Evolutionary conservation across 2,329 filamentous ascomycete genomes (phyloP).

Genomic region (Nemania bipapillata): DNA sequence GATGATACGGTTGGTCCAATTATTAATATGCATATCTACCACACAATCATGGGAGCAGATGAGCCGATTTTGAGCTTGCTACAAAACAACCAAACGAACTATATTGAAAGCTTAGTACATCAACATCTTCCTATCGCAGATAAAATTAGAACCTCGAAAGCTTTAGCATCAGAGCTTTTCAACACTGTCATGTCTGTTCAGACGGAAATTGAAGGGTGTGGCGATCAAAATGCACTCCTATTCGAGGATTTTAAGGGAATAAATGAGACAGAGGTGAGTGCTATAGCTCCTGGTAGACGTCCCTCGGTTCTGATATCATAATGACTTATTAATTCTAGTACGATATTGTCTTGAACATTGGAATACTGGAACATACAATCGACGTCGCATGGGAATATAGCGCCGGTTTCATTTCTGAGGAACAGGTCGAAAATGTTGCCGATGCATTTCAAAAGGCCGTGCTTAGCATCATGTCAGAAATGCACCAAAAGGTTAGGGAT

Average conservation of each 20-base stretch:
- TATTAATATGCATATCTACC: slow-evolving; percentile 27
- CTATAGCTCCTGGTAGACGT: not conserved
- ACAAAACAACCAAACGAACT: slow-evolving; percentile 1
- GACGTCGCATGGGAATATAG: slow-evolving; percentile 21
- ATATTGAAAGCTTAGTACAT: slow-evolving; percentile 18
- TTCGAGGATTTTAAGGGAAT: slow-evolving; percentile 5
- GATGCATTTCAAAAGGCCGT: slow-evolving; percentile 27
- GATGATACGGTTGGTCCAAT: slow-evolving; percentile 27
- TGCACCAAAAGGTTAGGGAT: not conserved
- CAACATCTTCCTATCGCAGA: slow-evolving; percentile 25
- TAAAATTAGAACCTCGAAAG: slow-evolving; percentile 7
- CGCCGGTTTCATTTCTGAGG: slow-evolving; percentile 17
- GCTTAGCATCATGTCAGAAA: slow-evolving; percentile 15
- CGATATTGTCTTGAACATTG: slow-evolving; percentile 20
- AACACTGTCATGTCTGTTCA: slow-evolving; percentile 31
- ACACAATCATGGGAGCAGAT: not conserved
- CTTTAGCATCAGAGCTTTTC: slow-evolving; percentile 9
- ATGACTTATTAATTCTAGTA: slow-evolving; percentile 20
- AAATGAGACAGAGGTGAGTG: slow-evolving; percentile 18
- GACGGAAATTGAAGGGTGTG: not conserved
- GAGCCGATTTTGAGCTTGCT: slow-evolving; percentile 12
- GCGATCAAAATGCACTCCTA: not conserved
- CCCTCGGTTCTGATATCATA: not conserved
- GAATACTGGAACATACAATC: not conserved
- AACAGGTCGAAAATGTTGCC: slow-evolving; percentile 15